Evolutionary conservation across 495 filamentous ascomycete species (phyloP), one percentile per base, ranked within the genome.

Genomic region (Penicillium bialowiezense): DNA sequence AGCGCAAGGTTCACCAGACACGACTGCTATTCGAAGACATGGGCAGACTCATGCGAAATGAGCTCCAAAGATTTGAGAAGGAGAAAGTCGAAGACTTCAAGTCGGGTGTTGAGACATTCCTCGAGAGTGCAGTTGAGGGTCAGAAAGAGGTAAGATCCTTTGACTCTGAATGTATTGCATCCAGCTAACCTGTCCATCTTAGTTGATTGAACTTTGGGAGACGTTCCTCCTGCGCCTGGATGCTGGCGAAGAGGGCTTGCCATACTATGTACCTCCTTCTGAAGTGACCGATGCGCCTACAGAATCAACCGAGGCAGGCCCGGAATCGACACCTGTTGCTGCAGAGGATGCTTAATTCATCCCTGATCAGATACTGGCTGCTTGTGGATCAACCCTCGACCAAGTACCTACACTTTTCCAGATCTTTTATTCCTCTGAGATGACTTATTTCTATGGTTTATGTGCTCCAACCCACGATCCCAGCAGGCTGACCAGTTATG

Each of bases 51-150:
- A 92, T 98, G 91, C 80, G 89, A 32, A 73, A 75, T 23, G 93
- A 98, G 68, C 75, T 98, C 50, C 93, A 97, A 52, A 77, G 91
- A 21, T 98, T 98, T 59, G 93, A 97, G 73, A 82, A 82, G 57
- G 93, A 98, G 73, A 98, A 98, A 75, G 93, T 98, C 7, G 93
- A 98, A 65, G 93, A 98, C 66, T 98, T 98, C 71, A 98, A 97
- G 74, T 91, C 87, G 51, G 95, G 90, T 0, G 92, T 98, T 2
- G 93, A 98, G 74, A 98, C 93, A 0, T 98, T 92, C 67, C 73
- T 98, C 55, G 93, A 98, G 71, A 88, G 91, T 50, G 89, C 92
- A 7, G 90, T 98, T 3, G 93, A 98, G 72, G 95, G 90, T 43
- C 93, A 98, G 74, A 98, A 98, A 72, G 93, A 98, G 86, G 93